These are phyloP conservation scores for Neurospora sp. DNA, from an alignment of 2,329 filamentous ascomycete genomes.

Conservation along the genomic window DNA sequence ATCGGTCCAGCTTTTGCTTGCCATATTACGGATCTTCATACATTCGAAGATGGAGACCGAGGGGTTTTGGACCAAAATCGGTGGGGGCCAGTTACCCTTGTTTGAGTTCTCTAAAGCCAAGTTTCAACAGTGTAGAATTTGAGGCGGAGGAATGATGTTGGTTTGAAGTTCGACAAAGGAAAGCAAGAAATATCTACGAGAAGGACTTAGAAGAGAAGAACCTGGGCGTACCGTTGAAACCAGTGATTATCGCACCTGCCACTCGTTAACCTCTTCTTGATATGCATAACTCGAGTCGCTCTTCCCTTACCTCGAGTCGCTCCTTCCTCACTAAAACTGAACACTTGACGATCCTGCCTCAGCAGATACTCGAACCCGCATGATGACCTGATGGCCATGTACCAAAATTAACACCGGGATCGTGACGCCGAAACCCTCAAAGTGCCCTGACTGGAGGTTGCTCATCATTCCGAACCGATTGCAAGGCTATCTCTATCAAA, in stretches of 20 bases:
- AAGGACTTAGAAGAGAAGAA: neutral
- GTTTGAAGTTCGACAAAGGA: neutral
- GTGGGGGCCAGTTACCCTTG: neutral
- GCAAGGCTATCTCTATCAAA: neutral
- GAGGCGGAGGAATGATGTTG: neutral
- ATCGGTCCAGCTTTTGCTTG: neutral
- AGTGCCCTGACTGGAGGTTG: neutral
- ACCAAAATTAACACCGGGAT: neutral
- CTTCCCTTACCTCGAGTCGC: neutral
- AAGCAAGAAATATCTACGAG: neutral
- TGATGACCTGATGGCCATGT: neutral
- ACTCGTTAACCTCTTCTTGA: neutral
- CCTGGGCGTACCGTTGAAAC: neutral
- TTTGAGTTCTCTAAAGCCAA: neutral
- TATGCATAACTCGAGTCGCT: neutral
- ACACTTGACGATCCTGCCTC: neutral
- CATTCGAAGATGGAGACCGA: neutral
- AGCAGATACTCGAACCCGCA: neutral
- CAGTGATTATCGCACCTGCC: neutral
- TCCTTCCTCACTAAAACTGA: neutral
- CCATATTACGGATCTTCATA: neutral
- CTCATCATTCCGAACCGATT: neutral
- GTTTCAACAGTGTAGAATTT: neutral
- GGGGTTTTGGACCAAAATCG: neutral
- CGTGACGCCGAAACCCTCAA: neutral